Evolutionary conservation across 306 rosid species (phyloP), one percentile per base, ranked within the genome.

Genomic region (Quercus alba): DNA sequence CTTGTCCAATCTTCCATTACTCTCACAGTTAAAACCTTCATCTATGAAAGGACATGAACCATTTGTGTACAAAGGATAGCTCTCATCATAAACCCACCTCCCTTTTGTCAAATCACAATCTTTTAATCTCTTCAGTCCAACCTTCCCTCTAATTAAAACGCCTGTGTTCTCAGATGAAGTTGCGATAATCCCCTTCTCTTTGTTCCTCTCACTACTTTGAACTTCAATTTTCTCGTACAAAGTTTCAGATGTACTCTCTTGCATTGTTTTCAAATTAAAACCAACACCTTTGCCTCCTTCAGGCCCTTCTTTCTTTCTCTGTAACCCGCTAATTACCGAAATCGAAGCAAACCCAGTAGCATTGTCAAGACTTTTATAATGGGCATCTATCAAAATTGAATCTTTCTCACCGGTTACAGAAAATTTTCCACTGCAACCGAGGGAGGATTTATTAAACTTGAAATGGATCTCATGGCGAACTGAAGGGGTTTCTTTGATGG

Each of bases 11-110:
- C 99, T 95, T 77, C 99, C 99, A 83, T 93, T 95, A 1, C 91
- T 91, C 52, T 81, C 84, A 68, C 99, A 95, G 86, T 95, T 88
- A 75, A 95, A 93, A 56, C 94, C 99, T 85, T 93, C 98, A 77
- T 95, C 99, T 70, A 95, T 88, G 59, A 89, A 93, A 81, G 94
- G 88, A 81, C 98, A 95, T 1, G 97, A 91, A 81, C 6, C 77
- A 80, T 81, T 87, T 35, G 81, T 59, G 80, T 95, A 93, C 80
- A 90, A 75, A 49, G 93, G 96, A 46, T 88, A 89, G 76, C 82
- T 90, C 82, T 89, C 96, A 69, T 95, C 94, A 82, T 86, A 93
- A 80, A 90, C 91, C 99, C 98, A 95, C 77, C 68, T 82, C 78
- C 99, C 98, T 67, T 79, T 87, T 28, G 89, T 79, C 30, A 87